These are phyloP conservation scores for Hypseocharis bilobata DNA, from an alignment of 441 rosid genomes.

Conservation along the genomic window DNA sequence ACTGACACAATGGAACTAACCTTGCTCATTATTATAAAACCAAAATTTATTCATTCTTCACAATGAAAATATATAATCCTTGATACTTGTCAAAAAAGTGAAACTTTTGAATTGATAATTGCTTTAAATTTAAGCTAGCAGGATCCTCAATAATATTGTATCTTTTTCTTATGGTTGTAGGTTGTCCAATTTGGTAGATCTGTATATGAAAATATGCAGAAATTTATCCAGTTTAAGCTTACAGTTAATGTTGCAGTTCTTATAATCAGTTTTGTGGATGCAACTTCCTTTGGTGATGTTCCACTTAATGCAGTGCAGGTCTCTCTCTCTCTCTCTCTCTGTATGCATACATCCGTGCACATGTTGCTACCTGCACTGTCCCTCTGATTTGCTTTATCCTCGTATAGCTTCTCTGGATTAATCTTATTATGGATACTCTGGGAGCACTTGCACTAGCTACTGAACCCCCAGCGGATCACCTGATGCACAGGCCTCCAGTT, in stretches of 20 bases:
- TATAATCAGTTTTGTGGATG: conserved; percentile 81
- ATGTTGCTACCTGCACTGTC: background rate
- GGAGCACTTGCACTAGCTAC: conserved; percentile 97
- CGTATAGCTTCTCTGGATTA: conserved; percentile 94
- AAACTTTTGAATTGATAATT: no score
- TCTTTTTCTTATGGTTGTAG: conserved; percentile 31
- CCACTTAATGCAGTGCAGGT: conserved; percentile 98
- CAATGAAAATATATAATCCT: no score
- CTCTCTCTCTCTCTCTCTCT: conserved; percentile 13
- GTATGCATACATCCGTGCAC: background rate
- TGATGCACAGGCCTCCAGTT: conserved; percentile 76
- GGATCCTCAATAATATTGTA: background rate
- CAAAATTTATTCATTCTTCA: no score
- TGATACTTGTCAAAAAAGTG: no score
- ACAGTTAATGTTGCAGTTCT: conserved; percentile 97
- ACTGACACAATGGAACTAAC: no score
- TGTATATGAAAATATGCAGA: conserved; percentile 94
- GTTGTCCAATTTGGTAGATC: conserved; percentile 98
- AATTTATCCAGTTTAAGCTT: conserved; percentile 97
- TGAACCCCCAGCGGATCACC: conserved; percentile 90
- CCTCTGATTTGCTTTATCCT: conserved; percentile 10
- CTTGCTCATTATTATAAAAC: no score
- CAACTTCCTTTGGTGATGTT: conserved; percentile 84
- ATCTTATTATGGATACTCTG: conserved; percentile 98
- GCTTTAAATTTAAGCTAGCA: background rate